A percentile compares a stretch with the other conserved stretches of the same genome.
These are phyloP conservation scores for Misopates orontium DNA, from an alignment of 257 asterid species.

Conservation along the genomic window DNA sequence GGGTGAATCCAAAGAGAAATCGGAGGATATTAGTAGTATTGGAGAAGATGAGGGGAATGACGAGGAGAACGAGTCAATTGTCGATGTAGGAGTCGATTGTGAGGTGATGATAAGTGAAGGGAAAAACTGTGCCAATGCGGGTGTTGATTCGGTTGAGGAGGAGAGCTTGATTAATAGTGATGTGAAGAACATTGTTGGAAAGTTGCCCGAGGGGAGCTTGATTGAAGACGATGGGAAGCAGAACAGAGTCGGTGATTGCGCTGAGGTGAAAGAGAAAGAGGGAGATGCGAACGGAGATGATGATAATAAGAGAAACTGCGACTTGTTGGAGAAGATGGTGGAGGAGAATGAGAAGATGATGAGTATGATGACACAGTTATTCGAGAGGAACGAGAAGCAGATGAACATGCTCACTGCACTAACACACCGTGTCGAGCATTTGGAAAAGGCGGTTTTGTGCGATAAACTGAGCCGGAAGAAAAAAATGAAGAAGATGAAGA, in stretches of 20 bases:
- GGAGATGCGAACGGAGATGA: background rate
- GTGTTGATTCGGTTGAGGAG: background rate
- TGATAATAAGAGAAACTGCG: constrained; percentile 30
- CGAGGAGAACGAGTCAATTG: constrained; percentile 19
- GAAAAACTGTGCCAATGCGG: background rate
- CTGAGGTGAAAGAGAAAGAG: background rate
- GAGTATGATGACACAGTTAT: constrained; percentile 55
- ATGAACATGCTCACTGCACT: background rate
- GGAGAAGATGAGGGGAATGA: background rate
- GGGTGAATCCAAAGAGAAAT: background rate
- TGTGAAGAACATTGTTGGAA: background rate
- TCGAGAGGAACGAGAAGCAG: constrained; percentile 29
- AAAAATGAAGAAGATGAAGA: background rate
- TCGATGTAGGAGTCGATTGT: constrained; percentile 33
- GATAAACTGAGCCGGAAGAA: background rate
- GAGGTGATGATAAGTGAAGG: constrained; percentile 26
- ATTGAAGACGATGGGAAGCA: no score
- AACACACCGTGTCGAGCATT: background rate
- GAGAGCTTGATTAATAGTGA: constrained; percentile 1
- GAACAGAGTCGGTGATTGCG: no score
- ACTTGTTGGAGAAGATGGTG: constrained; percentile 53
- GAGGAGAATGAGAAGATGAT: constrained; percentile 66
- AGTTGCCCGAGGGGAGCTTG: background rate
- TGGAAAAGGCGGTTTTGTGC: constrained; percentile 5
- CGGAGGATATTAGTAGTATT: background rate